These are phyloP conservation scores for Oryza glaberrima DNA, from an alignment of 176 grass and related monocot species.

Conservation along the genomic window DNA sequence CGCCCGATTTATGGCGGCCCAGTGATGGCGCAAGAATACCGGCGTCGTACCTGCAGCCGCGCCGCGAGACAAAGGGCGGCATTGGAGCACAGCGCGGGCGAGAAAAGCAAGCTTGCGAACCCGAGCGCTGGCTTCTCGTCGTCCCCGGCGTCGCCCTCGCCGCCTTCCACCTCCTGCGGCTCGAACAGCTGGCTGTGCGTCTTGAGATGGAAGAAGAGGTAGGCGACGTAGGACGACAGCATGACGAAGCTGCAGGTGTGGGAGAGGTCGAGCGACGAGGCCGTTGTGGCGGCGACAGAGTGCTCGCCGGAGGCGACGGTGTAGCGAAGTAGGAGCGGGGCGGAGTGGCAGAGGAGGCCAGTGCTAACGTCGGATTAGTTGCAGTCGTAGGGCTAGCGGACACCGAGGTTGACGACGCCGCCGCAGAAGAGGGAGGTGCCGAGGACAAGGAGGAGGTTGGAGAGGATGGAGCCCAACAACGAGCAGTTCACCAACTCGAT, in stretches of 20 bases:
- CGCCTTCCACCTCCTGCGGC: constrained; percentile 51
- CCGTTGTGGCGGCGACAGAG: neutral
- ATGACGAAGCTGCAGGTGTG: constrained; percentile 81
- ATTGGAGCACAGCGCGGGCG: constrained; percentile 34
- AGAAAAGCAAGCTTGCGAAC: constrained; percentile 61
- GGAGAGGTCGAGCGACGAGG: constrained; percentile 58
- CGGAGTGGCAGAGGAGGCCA: constrained; percentile 76
- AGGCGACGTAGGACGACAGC: constrained; percentile 77
- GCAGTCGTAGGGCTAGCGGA: constrained; percentile 61
- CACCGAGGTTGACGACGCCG: constrained; percentile 66
- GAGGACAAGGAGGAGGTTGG: constrained; percentile 95
- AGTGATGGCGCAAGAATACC: too few relatives aligned
- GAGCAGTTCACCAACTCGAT: constrained; percentile 93
- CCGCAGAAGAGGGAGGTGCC: constrained; percentile 84
- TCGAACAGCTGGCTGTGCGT: constrained; percentile 87
- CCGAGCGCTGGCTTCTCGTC: constrained; percentile 61
- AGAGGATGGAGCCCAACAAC: constrained; percentile 86
- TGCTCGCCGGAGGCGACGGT: constrained; percentile 44
- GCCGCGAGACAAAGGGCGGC: too few relatives aligned
- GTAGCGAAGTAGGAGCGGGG: constrained; percentile 72
- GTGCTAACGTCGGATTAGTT: constrained; percentile 78
- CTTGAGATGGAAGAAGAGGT: constrained; percentile 98
- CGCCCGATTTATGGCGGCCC: too few relatives aligned
- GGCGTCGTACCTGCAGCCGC: too few relatives aligned
- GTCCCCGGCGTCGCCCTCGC: too few relatives aligned